A percentile compares a stretch with the other conserved stretches of the same genome.
These are phyloP conservation scores for Loxodes magnus DNA, from an alignment of 73 alveolate species.

Conservation along the genomic window DNA sequence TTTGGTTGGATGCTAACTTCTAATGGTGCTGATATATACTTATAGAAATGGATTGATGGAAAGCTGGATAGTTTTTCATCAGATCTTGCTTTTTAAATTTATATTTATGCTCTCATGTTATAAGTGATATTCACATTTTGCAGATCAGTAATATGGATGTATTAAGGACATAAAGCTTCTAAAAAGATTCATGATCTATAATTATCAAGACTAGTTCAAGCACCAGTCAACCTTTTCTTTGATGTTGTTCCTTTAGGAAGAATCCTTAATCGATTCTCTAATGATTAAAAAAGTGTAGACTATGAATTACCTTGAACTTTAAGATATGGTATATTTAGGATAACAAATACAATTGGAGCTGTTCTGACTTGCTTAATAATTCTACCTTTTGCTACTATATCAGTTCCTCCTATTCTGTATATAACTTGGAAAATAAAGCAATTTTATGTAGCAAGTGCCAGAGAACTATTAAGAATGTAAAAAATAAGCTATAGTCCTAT, in stretches of 20 bases:
- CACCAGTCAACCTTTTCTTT: slow-evolving; percentile 77
- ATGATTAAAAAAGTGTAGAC: slow-evolving; percentile 44
- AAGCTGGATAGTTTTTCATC: not conserved
- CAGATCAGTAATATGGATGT: slow-evolving; percentile 7
- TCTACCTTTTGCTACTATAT: too few species aligned
- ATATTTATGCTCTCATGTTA: not conserved
- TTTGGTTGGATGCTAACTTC: slow-evolving; percentile 20
- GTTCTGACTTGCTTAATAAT: too few species aligned
- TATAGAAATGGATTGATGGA: not conserved
- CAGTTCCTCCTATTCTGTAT: slow-evolving; percentile 1
- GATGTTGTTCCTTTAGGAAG: slow-evolving; percentile 86
- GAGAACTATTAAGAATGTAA: slow-evolving; percentile 80
- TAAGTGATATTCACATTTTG: not conserved
- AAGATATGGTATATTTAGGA: too few species aligned
- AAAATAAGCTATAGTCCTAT: slow-evolving; percentile 76
- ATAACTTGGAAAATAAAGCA: not conserved
- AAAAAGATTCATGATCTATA: slow-evolving; percentile 51
- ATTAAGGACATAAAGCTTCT: slow-evolving; percentile 26
- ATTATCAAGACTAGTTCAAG: slow-evolving; percentile 56
- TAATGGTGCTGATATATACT: not conserved
- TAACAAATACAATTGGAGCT: too few species aligned
- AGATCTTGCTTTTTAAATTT: not conserved
- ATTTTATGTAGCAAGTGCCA: slow-evolving; percentile 33
- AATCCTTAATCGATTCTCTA: slow-evolving; percentile 69
- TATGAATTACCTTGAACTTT: not conserved